A percentile compares a stretch with the other conserved stretches of the same genome.
Conservation (phyloP, 2,329 filamentous ascomycete genomes). For the Botrytis deweyae region DNA sequence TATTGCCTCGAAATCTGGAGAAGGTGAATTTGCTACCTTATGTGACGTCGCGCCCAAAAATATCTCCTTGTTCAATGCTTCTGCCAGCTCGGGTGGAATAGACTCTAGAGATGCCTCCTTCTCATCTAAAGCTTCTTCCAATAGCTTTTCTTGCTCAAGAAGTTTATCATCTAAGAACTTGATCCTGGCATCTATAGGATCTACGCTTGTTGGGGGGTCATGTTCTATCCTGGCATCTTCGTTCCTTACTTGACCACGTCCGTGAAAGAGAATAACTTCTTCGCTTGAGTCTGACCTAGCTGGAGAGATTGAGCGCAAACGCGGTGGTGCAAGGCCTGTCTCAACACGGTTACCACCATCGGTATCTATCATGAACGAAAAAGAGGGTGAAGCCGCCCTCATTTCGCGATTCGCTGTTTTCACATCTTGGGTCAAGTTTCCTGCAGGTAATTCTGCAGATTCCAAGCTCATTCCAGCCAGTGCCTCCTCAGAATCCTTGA, state of each 20-base stretch:
- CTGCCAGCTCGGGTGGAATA: constrained; percentile 11
- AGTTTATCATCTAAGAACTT: constrained; percentile 37
- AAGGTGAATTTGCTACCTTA: constrained; percentile 14
- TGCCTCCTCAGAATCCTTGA: constrained; percentile 35
- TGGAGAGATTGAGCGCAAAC: constrained; percentile 38
- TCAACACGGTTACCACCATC: constrained; percentile 35
- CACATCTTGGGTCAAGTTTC: constrained; percentile 15
- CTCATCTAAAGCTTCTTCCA: constrained; percentile 34
- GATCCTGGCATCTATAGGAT: constrained; percentile 34
- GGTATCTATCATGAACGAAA: constrained; percentile 42
- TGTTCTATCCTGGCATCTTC: constrained; percentile 4
- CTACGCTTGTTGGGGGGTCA: constrained; percentile 2
- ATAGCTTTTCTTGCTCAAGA: constrained; percentile 31
- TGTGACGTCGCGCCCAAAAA: neutral
- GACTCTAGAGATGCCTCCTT: constrained; percentile 14
- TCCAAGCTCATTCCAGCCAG: constrained; percentile 33
- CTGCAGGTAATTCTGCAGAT: constrained; percentile 9
- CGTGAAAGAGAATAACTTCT: constrained; percentile 69
- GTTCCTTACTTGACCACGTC: constrained; percentile 42
- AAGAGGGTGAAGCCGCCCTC: neutral
- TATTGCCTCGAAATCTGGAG: constrained; percentile 20
- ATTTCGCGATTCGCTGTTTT: constrained; percentile 19
- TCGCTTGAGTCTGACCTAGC: constrained; percentile 62
- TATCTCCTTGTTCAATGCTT: constrained; percentile 4
- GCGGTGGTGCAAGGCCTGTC: constrained; percentile 39